Conservation (phyloP, 1,139 yeast genomes). For the Taphrina wiesneri region DNA sequence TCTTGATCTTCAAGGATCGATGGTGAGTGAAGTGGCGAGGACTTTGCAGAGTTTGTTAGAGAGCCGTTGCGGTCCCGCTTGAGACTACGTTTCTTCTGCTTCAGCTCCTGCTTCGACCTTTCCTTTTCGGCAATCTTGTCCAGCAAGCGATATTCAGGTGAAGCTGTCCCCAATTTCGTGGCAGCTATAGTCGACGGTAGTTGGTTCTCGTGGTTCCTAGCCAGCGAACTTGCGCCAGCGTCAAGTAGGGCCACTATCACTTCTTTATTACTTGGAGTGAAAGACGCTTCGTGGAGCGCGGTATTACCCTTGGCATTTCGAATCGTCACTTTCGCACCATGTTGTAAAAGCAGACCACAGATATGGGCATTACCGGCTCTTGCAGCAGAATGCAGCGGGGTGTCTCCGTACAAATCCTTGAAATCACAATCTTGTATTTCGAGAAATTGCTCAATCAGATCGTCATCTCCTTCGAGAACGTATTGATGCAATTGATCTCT, state of each 20-base stretch:
- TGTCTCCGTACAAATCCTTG: constrained; percentile 23
- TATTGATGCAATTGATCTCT: constrained; percentile 28
- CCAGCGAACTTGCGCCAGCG: constrained; percentile 24
- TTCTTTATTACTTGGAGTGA: constrained; percentile 2
- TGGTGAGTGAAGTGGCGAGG: constrained; percentile 5
- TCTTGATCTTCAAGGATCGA: neutral
- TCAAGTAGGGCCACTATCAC: constrained; percentile 24
- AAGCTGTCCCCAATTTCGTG: neutral
- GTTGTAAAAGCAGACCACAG: constrained; percentile 15
- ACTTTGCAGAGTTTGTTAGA: neutral
- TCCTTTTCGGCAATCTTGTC: constrained; percentile 1
- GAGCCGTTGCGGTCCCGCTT: neutral
- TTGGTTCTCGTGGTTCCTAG: neutral
- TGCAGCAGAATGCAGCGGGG: constrained; percentile 29
- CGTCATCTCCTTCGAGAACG: constrained; percentile 24
- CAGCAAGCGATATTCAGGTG: neutral
- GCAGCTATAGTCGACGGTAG: constrained; percentile 10
- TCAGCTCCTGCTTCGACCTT: neutral
- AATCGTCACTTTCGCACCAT: constrained; percentile 18
- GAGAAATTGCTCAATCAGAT: constrained; percentile 28
- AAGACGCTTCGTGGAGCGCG: constrained; percentile 25
- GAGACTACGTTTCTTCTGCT: neutral
- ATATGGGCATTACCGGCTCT: constrained; percentile 24
- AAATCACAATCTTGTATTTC: constrained; percentile 25
- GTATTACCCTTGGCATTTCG: constrained; percentile 20